Evolutionary conservation across 2,329 filamentous ascomycete species (phyloP), one percentile per base, ranked within the genome.

Genomic region (Trichoderma polysporum): DNA sequence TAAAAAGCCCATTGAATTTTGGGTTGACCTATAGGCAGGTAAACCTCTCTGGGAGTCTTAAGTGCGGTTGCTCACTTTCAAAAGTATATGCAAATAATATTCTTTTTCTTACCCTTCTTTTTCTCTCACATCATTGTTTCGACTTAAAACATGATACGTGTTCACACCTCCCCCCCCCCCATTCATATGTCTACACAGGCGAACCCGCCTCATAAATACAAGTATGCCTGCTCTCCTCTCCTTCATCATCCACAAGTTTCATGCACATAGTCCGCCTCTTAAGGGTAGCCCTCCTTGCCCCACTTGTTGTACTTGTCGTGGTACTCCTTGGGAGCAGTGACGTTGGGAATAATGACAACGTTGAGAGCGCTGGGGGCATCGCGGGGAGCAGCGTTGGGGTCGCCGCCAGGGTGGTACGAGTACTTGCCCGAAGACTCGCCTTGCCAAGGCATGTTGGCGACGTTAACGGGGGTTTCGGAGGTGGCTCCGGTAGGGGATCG

Each of bases 291-390:
- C 73, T 98, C 95, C 89, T 98, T 98, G 81, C 95, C 95, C 89
- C 92, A 98, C 87, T 99, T 99, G 91, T 99, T 99, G 89, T 91
- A 98, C 84, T 91, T 91, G 74, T 99, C 95, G 84, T 99, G 95
- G 71, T 97, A 88, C 76, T 90, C 86, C 92, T 91, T 93, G 77
- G 95, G 94, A 73, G 98, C 85, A 76, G 90, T 95, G 77, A 99
- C 94, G 77, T 97, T 91, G 76, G 95, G 95, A 65, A 99, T 86
- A 78, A 99, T 90, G 74, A 97, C 94, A 71, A 91, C 91, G 86
- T 99, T 97, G 82, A 99, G 83, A 70, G 95, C 95, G 80, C 92
- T 97, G 72, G 95, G 95, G 69, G 95, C 95, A 76, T 97, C 92
- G 84, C 90, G 93, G 79, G 91, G 91, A 69, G 87, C 82, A 76